Conservation (phyloP, 2,329 filamentous ascomycete genomes). For the Penicillium digitatum region DNA sequence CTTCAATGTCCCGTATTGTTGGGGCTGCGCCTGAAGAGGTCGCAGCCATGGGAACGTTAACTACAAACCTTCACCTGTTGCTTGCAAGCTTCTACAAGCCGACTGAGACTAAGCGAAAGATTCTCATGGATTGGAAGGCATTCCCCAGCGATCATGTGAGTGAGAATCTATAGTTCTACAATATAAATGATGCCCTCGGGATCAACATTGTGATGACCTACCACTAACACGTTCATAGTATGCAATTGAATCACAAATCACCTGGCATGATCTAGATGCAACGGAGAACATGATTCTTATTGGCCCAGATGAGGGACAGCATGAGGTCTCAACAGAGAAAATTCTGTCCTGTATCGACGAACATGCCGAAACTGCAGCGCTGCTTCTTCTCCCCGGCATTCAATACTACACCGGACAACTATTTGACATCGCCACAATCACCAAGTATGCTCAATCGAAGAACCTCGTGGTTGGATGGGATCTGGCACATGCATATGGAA, state of each 20-base stretch:
- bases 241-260: slow-evolving; percentile 74
- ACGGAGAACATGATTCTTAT: slow-evolving; percentile 68
- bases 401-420: slow-evolving; percentile 89
- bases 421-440: slow-evolving; percentile 76
- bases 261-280: slow-evolving; percentile 64
- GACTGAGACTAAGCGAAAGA: slow-evolving; percentile 61
- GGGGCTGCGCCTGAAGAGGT: slow-evolving; percentile 69
- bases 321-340: slow-evolving; percentile 63
- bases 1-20: slow-evolving; percentile 66
- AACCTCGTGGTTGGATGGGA: slow-evolving; percentile 79
- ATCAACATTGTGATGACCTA: not conserved
- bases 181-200: not conserved
- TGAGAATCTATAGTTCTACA: slow-evolving; percentile 1
- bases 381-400: slow-evolving; percentile 77
- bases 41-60: slow-evolving; percentile 82
- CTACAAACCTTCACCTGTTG: slow-evolving; percentile 72
- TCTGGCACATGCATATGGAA: slow-evolving; percentile 77
- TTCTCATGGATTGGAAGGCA: slow-evolving; percentile 79
- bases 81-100: slow-evolving; percentile 80
- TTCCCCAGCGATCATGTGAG: slow-evolving; percentile 78
- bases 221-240: slow-evolving; percentile 52
- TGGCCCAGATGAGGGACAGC: slow-evolving; percentile 54
- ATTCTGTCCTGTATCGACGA: slow-evolving; percentile 69
- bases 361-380: slow-evolving; percentile 66
- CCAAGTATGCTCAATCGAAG: slow-evolving; percentile 64